A percentile compares a stretch with the other conserved stretches of the same genome.
Conservation (phyloP, 257 asterid genomes). For the Catharanthus roseus region DNA sequence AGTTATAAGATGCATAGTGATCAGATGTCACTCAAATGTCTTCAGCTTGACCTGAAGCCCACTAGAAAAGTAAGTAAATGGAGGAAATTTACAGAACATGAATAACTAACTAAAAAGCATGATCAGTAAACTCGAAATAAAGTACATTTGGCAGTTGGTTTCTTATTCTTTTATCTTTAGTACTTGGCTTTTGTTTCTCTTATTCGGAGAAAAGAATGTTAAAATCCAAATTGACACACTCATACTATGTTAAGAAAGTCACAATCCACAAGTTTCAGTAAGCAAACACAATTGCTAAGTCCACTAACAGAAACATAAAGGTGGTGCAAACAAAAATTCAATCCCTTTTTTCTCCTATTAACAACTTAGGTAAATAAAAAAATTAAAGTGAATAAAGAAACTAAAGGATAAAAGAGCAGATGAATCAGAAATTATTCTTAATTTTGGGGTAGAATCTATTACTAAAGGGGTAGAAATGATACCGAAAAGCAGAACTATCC, state of each 20-base stretch:
- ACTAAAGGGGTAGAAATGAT: too few relatives aligned
- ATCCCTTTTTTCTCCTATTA: background rate
- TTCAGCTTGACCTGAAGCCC: constrained; percentile 99
- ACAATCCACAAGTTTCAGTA: background rate
- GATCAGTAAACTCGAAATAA: background rate
- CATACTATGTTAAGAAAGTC: background rate
- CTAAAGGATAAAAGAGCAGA: background rate
- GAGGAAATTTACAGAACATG: background rate
- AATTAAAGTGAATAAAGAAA: too few relatives aligned
- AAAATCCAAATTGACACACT: background rate
- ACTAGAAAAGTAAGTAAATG: background rate
- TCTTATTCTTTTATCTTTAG: too few relatives aligned
- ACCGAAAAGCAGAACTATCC: too few relatives aligned
- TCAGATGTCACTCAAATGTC: constrained; percentile 92
- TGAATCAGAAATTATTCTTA: constrained; percentile 14
- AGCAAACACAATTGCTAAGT: background rate
- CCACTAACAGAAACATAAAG: background rate
- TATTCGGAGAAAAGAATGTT: background rate
- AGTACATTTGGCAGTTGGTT: background rate
- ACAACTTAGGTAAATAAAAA: background rate
- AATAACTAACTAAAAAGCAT: background rate
- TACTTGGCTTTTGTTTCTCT: too few relatives aligned
- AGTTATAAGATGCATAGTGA: constrained; percentile 83
- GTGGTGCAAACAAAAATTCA: background rate
- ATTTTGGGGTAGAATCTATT: constrained; percentile 82